phyloP scores from a whole-genome alignment of 164 flowering plant genomes.

The Protea cynaroides region DNA sequence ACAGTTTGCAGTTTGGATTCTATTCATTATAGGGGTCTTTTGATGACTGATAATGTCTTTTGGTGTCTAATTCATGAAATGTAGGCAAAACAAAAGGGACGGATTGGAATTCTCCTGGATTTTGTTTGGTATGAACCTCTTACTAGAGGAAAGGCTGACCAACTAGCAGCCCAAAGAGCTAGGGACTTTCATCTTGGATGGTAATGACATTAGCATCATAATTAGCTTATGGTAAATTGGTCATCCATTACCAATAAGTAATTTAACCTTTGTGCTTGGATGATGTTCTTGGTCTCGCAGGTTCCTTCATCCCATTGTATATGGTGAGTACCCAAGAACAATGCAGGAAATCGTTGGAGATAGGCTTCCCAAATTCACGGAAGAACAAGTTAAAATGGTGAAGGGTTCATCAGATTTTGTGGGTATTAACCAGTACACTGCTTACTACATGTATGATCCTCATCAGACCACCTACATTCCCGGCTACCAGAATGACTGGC shows the following conservation, averaged over 20 bases:
- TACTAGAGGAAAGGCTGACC: constrained; percentile 43
- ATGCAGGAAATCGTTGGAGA: constrained; percentile 50
- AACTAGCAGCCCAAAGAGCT: constrained; percentile 69
- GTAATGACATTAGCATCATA: constrained; percentile 20
- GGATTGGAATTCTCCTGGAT: constrained; percentile 66
- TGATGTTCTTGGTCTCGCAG: constrained; percentile 19
- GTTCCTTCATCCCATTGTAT: constrained; percentile 67
- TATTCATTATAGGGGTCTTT: background rate
- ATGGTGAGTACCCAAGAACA: constrained; percentile 61
- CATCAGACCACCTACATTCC: constrained; percentile 16
- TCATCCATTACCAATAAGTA: background rate
- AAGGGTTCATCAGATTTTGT: constrained; percentile 59
- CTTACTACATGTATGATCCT: constrained; percentile 55
- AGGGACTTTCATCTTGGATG: constrained; percentile 73
- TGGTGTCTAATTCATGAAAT: background rate
- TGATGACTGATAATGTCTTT: too few relatives aligned
- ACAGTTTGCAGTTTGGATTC: too few relatives aligned
- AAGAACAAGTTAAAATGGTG: constrained; percentile 50
- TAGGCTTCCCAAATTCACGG: constrained; percentile 55
- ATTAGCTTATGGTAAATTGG: too few relatives aligned
- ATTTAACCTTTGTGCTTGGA: background rate
- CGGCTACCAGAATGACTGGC: constrained; percentile 58
- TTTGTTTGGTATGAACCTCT: constrained; percentile 80
- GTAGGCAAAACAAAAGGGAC: constrained; percentile 57
- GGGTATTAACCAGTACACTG: constrained; percentile 64